Percentiles rank a stretch among this genome's conserved stretches.
Conservation (phyloP, 2,329 filamentous ascomycete species). For the Epicoccum nigrum region DNA sequence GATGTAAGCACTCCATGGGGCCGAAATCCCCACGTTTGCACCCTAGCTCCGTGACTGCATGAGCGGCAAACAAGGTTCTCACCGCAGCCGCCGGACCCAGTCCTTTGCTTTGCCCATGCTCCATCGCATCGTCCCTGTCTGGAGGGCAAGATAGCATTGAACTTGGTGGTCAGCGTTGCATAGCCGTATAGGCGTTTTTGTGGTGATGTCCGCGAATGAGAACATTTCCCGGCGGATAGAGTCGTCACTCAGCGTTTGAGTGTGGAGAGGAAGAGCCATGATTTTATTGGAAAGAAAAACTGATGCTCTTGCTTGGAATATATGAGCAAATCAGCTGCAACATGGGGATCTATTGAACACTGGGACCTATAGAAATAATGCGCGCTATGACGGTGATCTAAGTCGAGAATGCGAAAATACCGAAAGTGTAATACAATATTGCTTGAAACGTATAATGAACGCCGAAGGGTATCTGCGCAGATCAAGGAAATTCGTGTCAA, state of each 20-base stretch:
- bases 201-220: too few relatives aligned
- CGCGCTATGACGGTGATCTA: conserved; percentile 2
- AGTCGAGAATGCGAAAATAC: not conserved
- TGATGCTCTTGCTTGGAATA: too few relatives aligned
- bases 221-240: too few relatives aligned
- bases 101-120: conserved; percentile 1
- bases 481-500: conserved; percentile 1
- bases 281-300: conserved; percentile 1
- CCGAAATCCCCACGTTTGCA: not conserved
- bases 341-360: not conserved
- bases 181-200: too few relatives aligned
- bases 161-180: not conserved
- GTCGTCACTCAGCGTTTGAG: too few relatives aligned
- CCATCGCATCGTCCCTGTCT: too few relatives aligned
- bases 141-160: not conserved
- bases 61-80: not conserved
- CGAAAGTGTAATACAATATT: not conserved
- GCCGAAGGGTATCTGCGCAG: conserved; percentile 5
- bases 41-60: not conserved
- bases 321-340: too few relatives aligned
- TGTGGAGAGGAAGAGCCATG: too few relatives aligned
- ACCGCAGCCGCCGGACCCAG: conserved; percentile 5
- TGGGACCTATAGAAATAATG: not conserved
- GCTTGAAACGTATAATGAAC: not conserved
- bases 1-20: not conserved